These are phyloP conservation scores for Rhodotorula taiwanensis DNA, from an alignment of 768 basidiomycete genomes.

Conservation along the genomic window DNA sequence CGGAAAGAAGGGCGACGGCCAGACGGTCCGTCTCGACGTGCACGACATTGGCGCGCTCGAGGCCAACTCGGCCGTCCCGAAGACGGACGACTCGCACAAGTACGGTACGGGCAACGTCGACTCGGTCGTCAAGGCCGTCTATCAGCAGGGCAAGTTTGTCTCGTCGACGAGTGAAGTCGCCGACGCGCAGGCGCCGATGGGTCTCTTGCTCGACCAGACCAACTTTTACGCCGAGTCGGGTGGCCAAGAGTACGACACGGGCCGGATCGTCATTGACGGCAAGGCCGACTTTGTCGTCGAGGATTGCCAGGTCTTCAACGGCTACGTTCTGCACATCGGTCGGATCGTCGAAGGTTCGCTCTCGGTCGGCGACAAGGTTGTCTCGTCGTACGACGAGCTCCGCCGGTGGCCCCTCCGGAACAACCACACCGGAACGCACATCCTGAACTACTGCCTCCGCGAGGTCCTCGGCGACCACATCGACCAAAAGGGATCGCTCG, in stretches of 20 bases:
- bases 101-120: constrained; percentile 72
- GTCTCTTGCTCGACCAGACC: constrained; percentile 80
- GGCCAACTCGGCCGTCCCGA: constrained; percentile 65
- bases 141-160: constrained; percentile 67
- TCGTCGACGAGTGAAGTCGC: constrained; percentile 46
- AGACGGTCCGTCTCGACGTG: constrained; percentile 79
- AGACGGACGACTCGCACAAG: constrained; percentile 88
- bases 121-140: constrained; percentile 73
- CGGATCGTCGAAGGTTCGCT: constrained; percentile 80
- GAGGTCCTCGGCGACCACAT: constrained; percentile 95
- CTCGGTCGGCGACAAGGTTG: constrained; percentile 68
- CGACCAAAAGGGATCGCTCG: constrained; percentile 95
- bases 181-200: constrained; percentile 54
- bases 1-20: constrained; percentile 61
- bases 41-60: constrained; percentile 86
- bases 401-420: constrained; percentile 93
- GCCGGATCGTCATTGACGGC: constrained; percentile 86
- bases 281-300: constrained; percentile 85
- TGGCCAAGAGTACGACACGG: constrained; percentile 95
- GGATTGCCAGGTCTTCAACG: constrained; percentile 88
- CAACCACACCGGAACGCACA: constrained; percentile 98
- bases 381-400: constrained; percentile 87
- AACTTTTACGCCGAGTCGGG: constrained; percentile 97
- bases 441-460: constrained; percentile 86
- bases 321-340: constrained; percentile 91